phyloP scores from a whole-genome alignment of 768 basidiomycete species.

The Trametopsis cervina region DNA sequence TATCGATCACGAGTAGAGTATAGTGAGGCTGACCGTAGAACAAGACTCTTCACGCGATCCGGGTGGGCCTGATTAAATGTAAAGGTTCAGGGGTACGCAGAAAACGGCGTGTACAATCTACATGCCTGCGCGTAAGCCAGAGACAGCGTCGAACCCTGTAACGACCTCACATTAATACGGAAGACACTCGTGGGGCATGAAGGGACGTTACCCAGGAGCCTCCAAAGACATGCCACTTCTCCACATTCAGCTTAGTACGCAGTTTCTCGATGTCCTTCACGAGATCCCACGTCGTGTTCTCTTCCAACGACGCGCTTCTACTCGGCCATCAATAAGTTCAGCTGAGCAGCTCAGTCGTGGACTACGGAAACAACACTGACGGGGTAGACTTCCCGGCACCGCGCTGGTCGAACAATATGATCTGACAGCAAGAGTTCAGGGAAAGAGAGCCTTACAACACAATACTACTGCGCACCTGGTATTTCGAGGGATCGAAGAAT shows the following conservation, averaged over 20 bases:
- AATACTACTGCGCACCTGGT: slow-evolving; percentile 49
- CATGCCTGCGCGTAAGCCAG: slow-evolving; percentile 78
- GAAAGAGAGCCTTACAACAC: background rate
- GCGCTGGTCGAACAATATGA: slow-evolving; percentile 85
- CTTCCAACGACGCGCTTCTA: slow-evolving; percentile 68
- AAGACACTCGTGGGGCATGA: background rate
- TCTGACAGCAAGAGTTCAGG: slow-evolving; percentile 33
- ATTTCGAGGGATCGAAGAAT: slow-evolving; percentile 82
- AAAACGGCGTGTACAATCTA: background rate
- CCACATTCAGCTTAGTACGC: slow-evolving; percentile 65
- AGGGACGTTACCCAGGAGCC: slow-evolving; percentile 73
- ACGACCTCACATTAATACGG: background rate
- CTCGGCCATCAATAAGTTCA: slow-evolving; percentile 5
- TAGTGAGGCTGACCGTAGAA: slow-evolving; percentile 51
- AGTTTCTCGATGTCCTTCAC: slow-evolving; percentile 86
- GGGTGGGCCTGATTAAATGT: slow-evolving; percentile 55
- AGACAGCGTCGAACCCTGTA: slow-evolving; percentile 78
- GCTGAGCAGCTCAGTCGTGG: background rate
- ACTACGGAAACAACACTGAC: slow-evolving; percentile 37
- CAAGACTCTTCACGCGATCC: slow-evolving; percentile 69
- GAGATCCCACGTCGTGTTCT: slow-evolving; percentile 93
- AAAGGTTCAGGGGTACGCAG: background rate
- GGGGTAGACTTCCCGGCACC: slow-evolving; percentile 85
- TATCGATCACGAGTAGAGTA: background rate
- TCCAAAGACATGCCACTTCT: slow-evolving; percentile 93